Evolutionary conservation across 2,329 filamentous ascomycete species (phyloP).

Genomic region (Monosporascus sp.): DNA sequence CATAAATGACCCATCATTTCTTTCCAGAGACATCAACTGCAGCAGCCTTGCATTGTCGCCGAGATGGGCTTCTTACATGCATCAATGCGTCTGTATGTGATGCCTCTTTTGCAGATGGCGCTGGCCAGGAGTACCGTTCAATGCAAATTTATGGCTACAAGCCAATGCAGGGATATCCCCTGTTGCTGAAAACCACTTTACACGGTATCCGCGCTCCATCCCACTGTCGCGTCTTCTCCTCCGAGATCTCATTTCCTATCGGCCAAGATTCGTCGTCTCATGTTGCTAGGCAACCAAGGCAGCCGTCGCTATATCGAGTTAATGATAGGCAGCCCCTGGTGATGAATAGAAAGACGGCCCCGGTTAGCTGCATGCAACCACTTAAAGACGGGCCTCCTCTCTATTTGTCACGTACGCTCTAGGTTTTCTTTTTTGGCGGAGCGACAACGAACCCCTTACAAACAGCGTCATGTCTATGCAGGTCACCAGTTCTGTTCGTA

Average conservation of each 20-base stretch:
- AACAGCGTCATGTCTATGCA: conserved; percentile 5
- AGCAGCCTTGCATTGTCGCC: not conserved
- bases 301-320: conserved; percentile 13
- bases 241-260: conserved; percentile 12
- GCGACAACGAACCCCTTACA: conserved; percentile 9
- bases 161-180: too few relatives aligned
- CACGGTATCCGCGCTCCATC: conserved; percentile 31
- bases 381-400: conserved; percentile 22
- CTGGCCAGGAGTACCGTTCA: too few relatives aligned
- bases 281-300: conserved; percentile 31
- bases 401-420: conserved; percentile 14
- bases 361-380: conserved; percentile 29
- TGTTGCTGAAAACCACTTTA: conserved; percentile 30
- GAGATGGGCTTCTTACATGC: not conserved
- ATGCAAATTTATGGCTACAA: not conserved
- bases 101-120: too few relatives aligned
- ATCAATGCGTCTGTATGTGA: not conserved
- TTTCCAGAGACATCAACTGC: not conserved
- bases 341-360: conserved; percentile 15
- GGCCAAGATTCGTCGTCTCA: conserved; percentile 17
- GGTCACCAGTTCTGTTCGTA: not conserved
- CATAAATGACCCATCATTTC: not conserved
- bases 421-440: conserved; percentile 10
- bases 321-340: conserved; percentile 7
- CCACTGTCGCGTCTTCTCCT: conserved; percentile 24